phyloP scores from a whole-genome alignment of 306 rosid species.

The Canavalia gladiata region DNA sequence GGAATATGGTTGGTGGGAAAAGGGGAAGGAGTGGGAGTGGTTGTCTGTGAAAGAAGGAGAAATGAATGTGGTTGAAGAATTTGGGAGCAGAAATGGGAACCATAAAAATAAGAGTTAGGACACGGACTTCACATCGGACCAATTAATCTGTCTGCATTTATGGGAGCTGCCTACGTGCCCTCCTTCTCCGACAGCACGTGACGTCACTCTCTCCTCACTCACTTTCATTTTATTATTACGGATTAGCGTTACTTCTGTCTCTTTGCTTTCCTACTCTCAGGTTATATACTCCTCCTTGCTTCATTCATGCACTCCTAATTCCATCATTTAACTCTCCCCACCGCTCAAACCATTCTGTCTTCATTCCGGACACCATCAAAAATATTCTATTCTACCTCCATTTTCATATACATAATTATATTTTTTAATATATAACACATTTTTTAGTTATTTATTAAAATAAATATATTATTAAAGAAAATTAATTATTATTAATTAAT shows the following conservation, averaged over 20 bases:
- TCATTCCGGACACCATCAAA: no score
- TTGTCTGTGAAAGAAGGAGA: slow-evolving; percentile 32
- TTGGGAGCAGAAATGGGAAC: slow-evolving; percentile 28
- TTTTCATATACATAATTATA: no score
- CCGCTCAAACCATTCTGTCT: no score
- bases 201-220: slow-evolving; percentile 33
- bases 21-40: slow-evolving; percentile 23
- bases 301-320: no score
- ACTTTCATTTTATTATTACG: not conserved
- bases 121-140: slow-evolving; percentile 48
- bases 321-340: no score
- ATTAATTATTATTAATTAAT: no score
- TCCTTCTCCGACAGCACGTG: slow-evolving; percentile 63
- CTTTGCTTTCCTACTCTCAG: not conserved
- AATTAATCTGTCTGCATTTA: slow-evolving; percentile 69
- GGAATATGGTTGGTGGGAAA: slow-evolving; percentile 47
- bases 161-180: slow-evolving; percentile 70
- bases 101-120: slow-evolving; percentile 38
- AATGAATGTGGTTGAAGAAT: slow-evolving; percentile 25
- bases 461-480: no score
- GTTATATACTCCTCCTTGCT: no score
- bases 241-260: slow-evolving; percentile 10
- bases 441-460: no score
- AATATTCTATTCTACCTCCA: no score
- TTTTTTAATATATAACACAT: no score